These are phyloP conservation scores for Suillus fuscotomentosus DNA, from an alignment of 768 basidiomycete genomes.

Conservation along the genomic window DNA sequence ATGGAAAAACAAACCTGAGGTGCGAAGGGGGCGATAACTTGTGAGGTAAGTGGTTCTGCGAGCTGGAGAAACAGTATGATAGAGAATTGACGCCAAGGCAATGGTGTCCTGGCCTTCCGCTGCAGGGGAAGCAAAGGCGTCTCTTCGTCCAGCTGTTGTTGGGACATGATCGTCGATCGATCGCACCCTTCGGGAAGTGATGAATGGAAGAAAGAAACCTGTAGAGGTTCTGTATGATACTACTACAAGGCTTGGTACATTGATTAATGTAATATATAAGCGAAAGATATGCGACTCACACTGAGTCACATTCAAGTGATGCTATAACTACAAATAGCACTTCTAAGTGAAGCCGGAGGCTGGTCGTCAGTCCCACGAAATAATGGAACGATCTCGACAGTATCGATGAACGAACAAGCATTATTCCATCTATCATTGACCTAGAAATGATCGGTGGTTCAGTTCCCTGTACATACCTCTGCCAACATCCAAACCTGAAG, in stretches of 20 bases:
- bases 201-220: neutral
- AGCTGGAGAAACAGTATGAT: conserved; percentile 74
- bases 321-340: neutral
- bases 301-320: neutral
- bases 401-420: neutral
- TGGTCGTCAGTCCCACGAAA: neutral
- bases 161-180: conserved; percentile 25
- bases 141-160: conserved; percentile 49
- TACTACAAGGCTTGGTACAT: neutral
- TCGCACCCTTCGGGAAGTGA: conserved; percentile 4
- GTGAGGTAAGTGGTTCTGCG: conserved; percentile 71
- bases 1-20: conserved; percentile 50
- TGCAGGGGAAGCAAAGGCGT: conserved; percentile 50
- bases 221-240: neutral
- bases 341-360: neutral
- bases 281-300: neutral
- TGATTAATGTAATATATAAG: neutral
- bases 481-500: too few species aligned
- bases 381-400: neutral
- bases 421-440: neutral
- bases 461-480: too few species aligned
- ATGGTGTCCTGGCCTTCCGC: conserved; percentile 45
- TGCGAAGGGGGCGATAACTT: conserved; percentile 76
- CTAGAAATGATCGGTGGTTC: too few species aligned
- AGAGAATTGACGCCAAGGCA: conserved; percentile 69